Base-by-base conservation (phyloP, 192 early-diverging fungal species). In the Thoreauomyces humboldtii region DNA sequence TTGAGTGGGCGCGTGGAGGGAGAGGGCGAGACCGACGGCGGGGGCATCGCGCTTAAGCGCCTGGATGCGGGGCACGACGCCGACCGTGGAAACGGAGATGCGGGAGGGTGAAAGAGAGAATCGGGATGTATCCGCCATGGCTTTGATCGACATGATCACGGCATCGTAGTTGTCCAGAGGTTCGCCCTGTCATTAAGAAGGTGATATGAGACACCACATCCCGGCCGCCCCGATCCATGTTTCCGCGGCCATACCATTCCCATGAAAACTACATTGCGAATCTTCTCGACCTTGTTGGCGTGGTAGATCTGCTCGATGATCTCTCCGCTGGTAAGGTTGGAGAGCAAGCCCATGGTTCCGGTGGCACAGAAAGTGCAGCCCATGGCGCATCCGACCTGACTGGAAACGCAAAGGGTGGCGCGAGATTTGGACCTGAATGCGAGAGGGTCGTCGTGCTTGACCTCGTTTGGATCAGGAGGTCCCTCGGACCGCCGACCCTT, bases 331-430 rank as follows among this genome's bases (percentile, higher is more conserved):
- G 78, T 71, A 28, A 83, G 44, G 65, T 80, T 78, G 9, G 76
- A 65, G n/a, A 80, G 57, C 21, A 80, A 66, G 7, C 76, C 78
- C 81, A 83, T 83, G 7, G 81, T 83, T 24, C 81, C 81, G 17
- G 81, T 83, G 5, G 78, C 79, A 61, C 81, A 83, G 62, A 83
- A 83, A 0, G 80, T 84, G 52, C 82, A 84, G 4, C 71, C 82
- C 78, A 84, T 84, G 12, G 73, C 50, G 52, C 79, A 83, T 14
- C 80, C 82, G 22, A 83, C 77, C 59, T 84, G 76, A 41, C 69
- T 72, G n/a, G 71, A 74, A 0, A 83, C 73, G 59, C 81, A 83
- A 7, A 83, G 63, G 21, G 81, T 83, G 2, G 80, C 80, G 17
- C 80, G 33, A 46, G 74, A 73, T 21, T 79, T 82, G n/a, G 64